Conservation (phyloP, 2,329 filamentous ascomycete genomes). For the Nectriaceae sp. region DNA sequence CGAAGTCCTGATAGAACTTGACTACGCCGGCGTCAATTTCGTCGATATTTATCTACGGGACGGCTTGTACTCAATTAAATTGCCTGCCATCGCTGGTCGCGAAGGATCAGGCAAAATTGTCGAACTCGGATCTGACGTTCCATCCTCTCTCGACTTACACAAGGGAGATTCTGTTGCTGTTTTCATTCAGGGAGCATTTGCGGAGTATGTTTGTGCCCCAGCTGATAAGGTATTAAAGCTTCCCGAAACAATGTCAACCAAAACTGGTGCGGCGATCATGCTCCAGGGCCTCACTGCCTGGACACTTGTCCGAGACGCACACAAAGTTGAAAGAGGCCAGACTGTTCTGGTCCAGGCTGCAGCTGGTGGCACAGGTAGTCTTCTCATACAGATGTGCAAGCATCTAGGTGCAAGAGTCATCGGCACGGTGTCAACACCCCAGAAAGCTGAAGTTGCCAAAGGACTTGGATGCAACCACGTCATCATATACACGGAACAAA, state of each 20-base stretch:
- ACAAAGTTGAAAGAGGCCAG: conserved; percentile 1
- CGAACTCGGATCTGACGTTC: not conserved
- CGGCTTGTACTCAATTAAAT: conserved; percentile 1
- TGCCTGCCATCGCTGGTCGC: conserved; percentile 1
- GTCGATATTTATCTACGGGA: conserved; percentile 2
- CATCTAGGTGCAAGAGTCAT: conserved; percentile 3
- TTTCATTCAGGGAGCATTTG: conserved; percentile 1
- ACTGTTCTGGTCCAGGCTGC: not conserved
- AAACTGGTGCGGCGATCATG: not conserved
- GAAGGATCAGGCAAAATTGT: conserved; percentile 1
- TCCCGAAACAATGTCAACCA: not conserved
- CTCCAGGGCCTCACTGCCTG: conserved; percentile 3
- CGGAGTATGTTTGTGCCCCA: not conserved
- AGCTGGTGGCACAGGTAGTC: conserved; percentile 3
- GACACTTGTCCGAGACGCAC: conserved; percentile 4
- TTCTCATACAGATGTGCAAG: conserved; percentile 3
- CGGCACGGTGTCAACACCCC: not conserved
- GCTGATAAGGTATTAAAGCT: conserved; percentile 1
- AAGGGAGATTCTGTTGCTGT: conserved; percentile 1
- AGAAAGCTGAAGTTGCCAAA: not conserved
- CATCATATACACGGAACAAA: conserved; percentile 1
- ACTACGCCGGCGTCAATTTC: conserved; percentile 5
- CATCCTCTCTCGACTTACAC: not conserved
- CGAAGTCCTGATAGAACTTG: conserved; percentile 1
- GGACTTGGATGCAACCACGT: not conserved